Evolutionary conservation across 2,329 filamentous ascomycete species (phyloP).

Genomic region (Colletotrichum graminicola): DNA sequence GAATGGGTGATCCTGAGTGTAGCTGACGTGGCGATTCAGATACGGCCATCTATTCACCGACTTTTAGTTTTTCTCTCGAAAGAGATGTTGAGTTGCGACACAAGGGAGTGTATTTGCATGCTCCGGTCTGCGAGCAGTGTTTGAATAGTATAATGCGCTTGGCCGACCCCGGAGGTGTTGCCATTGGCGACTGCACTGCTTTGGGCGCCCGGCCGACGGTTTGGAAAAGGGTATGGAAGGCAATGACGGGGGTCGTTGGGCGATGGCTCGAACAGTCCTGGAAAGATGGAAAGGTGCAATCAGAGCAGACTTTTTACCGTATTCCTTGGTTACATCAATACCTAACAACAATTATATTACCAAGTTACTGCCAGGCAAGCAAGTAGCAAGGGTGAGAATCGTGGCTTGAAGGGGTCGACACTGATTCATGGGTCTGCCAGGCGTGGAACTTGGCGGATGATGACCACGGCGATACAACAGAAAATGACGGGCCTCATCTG

Average conservation of each 20-base stretch:
- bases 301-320: conserved; percentile 35
- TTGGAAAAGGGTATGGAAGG: conserved; percentile 37
- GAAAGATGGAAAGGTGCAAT: conserved; percentile 32
- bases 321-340: conserved; percentile 42
- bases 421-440: not conserved
- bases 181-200: conserved; percentile 34
- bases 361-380: not conserved
- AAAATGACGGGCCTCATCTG: not conserved
- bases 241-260: conserved; percentile 20
- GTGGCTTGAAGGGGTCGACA: not conserved
- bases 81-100: not conserved
- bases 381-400: not conserved
- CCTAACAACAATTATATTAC: conserved; percentile 41
- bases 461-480: not conserved
- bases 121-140: conserved; percentile 15
- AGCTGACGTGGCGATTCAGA: conserved; percentile 56
- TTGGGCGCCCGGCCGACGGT: conserved; percentile 37
- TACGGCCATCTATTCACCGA: conserved; percentile 82
- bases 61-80: conserved; percentile 64
- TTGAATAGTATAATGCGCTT: conserved; percentile 33
- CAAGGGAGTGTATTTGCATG: conserved; percentile 7
- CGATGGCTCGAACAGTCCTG: conserved; percentile 29
- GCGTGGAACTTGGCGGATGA: not conserved
- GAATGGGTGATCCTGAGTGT: not conserved
- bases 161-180: conserved; percentile 19